phyloP scores from a whole-genome alignment of 2,329 filamentous ascomycete genomes.

The Fusarium foetens region DNA sequence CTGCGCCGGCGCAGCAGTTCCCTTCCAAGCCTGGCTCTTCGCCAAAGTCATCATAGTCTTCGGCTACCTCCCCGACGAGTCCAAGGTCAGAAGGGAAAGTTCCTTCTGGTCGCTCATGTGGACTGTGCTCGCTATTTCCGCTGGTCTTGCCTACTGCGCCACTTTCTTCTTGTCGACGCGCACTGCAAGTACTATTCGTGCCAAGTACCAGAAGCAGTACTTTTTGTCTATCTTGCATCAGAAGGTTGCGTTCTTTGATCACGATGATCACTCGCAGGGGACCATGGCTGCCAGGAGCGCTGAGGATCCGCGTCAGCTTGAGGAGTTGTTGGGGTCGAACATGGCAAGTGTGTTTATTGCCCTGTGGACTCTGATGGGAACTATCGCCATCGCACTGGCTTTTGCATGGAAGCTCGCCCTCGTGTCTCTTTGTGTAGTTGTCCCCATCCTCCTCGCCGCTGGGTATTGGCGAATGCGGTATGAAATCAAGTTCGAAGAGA shows the following conservation, averaged over 20 bases:
- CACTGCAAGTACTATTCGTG: constrained; percentile 41
- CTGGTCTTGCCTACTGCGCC: background rate
- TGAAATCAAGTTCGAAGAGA: constrained; percentile 72
- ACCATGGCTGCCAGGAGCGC: constrained; percentile 66
- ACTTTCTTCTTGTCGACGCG: background rate
- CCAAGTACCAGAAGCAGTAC: constrained; percentile 68
- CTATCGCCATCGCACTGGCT: constrained; percentile 72
- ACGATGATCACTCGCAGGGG: constrained; percentile 67
- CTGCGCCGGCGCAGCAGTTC: no score
- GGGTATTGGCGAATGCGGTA: constrained; percentile 64
- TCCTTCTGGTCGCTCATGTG: constrained; percentile 8
- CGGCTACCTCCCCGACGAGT: background rate
- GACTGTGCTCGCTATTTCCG: background rate
- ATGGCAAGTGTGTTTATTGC: constrained; percentile 71
- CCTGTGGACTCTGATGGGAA: constrained; percentile 72
- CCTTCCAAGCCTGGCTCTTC: constrained; percentile 65
- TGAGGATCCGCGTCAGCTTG: constrained; percentile 66
- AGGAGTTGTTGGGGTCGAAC: constrained; percentile 70
- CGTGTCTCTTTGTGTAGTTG: constrained; percentile 69
- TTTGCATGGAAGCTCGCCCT: constrained; percentile 82
- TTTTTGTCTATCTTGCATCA: constrained; percentile 68
- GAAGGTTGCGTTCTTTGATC: constrained; percentile 68
- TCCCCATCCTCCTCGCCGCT: constrained; percentile 60
- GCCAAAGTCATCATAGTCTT: constrained; percentile 64
- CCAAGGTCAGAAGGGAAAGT: background rate